Conservation (phyloP, 768 basidiomycete species). For the Boletus bicolor region DNA sequence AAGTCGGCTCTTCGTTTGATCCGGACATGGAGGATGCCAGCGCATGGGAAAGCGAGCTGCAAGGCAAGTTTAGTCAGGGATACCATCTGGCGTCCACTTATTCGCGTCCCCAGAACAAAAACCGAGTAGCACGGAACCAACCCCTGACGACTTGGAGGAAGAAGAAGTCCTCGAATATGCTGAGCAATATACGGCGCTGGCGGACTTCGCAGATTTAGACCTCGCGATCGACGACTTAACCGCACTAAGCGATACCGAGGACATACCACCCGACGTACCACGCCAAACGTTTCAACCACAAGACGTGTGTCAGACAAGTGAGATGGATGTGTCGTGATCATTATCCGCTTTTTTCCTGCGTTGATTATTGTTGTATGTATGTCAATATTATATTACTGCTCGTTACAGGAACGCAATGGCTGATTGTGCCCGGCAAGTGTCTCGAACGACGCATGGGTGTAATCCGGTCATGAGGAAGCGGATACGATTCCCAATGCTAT, state of each 20-base stretch:
- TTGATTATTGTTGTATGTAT: constrained; percentile 8
- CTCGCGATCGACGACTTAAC: constrained; percentile 13
- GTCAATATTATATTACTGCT: neutral
- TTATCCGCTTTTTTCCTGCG: neutral
- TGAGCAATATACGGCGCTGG: constrained; percentile 45
- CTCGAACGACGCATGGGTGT: too few species aligned
- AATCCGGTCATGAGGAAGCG: too few species aligned
- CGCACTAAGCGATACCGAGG: constrained; percentile 23
- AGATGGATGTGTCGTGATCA: constrained; percentile 28
- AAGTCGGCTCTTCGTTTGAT: constrained; percentile 76
- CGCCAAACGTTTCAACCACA: neutral
- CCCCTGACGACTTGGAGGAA: constrained; percentile 49
- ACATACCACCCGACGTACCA: neutral
- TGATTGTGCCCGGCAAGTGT: neutral
- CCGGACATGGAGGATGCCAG: constrained; percentile 64
- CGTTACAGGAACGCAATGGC: neutral
- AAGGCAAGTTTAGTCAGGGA: constrained; percentile 31
- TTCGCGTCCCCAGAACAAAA: constrained; percentile 1
- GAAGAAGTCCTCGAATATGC: constrained; percentile 61
- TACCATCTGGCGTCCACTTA: neutral
- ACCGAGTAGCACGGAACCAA: constrained; percentile 20
- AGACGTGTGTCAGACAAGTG: constrained; percentile 4
- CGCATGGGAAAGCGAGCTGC: constrained; percentile 58
- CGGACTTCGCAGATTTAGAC: constrained; percentile 48
- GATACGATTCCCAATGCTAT: too few species aligned